Percentiles rank a stretch among this genome's conserved stretches.
Conservation (phyloP, 2,329 filamentous ascomycete species). For the Ascochyta koolunga region DNA sequence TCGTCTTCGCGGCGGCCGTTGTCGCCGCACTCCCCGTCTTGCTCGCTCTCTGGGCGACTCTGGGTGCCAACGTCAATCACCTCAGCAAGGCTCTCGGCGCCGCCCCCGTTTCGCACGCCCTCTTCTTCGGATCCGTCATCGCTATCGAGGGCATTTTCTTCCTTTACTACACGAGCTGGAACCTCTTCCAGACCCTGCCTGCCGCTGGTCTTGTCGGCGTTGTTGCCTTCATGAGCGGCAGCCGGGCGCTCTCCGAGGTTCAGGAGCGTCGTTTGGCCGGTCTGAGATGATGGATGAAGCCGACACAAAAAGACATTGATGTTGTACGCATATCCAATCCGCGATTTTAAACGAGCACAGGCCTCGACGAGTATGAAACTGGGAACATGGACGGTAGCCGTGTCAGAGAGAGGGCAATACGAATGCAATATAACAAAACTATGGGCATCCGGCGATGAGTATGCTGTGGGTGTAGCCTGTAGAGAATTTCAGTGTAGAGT, state of each 20-base stretch:
- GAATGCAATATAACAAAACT: neutral
- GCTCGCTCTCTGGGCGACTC: slow-evolving; percentile 72
- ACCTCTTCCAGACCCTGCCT: slow-evolving; percentile 85
- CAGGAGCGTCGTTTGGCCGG: slow-evolving; percentile 85
- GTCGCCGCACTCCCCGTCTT: slow-evolving; percentile 75
- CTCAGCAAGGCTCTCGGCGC: slow-evolving; percentile 73
- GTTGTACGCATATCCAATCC: neutral
- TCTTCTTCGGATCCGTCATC: slow-evolving; percentile 87
- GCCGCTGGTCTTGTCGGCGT: slow-evolving; percentile 70
- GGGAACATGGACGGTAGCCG: neutral
- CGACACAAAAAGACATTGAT: neutral
- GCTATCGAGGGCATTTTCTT: slow-evolving; percentile 92
- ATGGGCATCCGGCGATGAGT: too few relatives aligned
- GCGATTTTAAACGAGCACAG: neutral
- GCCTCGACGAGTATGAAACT: neutral
- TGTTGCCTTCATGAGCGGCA: slow-evolving; percentile 83
- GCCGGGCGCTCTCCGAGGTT: slow-evolving; percentile 89
- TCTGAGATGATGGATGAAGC: slow-evolving; percentile 53
- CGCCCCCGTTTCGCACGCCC: slow-evolving; percentile 78
- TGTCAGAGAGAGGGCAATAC: neutral
- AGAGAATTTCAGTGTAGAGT: too few relatives aligned
- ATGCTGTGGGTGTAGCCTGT: too few relatives aligned
- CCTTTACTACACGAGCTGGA: slow-evolving; percentile 92
- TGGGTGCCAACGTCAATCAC: slow-evolving; percentile 85
- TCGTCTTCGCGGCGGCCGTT: slow-evolving; percentile 77